Percentiles rank a stretch among this genome's conserved stretches.
Evolutionary conservation across 495 filamentous ascomycete species (phyloP).

Genomic region (Cercophora samala): DNA sequence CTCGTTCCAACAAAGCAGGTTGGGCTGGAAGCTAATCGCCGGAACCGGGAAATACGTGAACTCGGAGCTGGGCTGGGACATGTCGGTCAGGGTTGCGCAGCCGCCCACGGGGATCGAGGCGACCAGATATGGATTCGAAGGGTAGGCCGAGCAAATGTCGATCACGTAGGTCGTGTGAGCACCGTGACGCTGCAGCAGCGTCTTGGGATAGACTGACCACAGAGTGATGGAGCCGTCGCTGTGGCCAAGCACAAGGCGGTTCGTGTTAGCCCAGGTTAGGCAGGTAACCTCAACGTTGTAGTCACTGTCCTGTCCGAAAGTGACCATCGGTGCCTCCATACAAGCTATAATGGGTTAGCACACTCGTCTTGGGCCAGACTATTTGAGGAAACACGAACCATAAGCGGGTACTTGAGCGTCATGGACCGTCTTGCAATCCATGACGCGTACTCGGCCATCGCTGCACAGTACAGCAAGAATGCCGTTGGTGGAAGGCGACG

Average conservation of each 20-base stretch:
- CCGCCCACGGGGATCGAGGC: constrained; percentile 47
- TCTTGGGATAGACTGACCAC: constrained; percentile 46
- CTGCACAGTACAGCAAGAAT: constrained; percentile 41
- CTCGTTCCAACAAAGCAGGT: constrained; percentile 46
- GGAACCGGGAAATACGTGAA: constrained; percentile 45
- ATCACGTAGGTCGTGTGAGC: constrained; percentile 45
- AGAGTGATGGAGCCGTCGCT: constrained; percentile 47
- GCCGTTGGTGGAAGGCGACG: constrained; percentile 18
- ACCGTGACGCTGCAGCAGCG: constrained; percentile 39
- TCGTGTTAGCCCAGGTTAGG: constrained; percentile 48
- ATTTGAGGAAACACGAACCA: constrained; percentile 28
- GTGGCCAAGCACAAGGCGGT: constrained; percentile 46
- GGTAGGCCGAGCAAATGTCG: constrained; percentile 48
- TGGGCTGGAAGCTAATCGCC: constrained; percentile 46
- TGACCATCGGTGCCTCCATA: constrained; percentile 37
- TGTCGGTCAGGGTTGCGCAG: constrained; percentile 43
- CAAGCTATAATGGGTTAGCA: constrained; percentile 30
- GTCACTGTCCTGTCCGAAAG: constrained; percentile 41
- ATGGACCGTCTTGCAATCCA: constrained; percentile 34
- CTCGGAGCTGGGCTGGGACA: constrained; percentile 44
- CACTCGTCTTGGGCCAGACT: neutral
- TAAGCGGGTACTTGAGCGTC: constrained; percentile 28
- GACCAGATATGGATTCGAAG: constrained; percentile 44
- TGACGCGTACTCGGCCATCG: constrained; percentile 42
- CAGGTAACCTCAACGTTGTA: constrained; percentile 44